Evolutionary conservation across 257 asterid genomes (phyloP).

Genomic region (Capsicum baccatum): DNA sequence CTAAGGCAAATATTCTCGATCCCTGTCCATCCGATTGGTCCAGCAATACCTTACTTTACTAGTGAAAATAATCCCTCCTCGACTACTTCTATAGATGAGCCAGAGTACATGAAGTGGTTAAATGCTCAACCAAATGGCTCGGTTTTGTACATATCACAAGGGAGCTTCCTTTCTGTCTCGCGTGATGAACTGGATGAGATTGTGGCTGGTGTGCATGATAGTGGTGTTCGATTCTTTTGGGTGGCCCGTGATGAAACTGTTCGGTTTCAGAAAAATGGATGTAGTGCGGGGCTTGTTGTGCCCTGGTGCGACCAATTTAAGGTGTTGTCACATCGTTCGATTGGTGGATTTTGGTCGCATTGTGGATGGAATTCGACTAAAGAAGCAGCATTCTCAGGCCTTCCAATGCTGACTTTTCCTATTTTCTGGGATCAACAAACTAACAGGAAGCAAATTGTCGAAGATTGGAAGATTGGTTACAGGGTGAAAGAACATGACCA

Average conservation of each 20-base stretch:
- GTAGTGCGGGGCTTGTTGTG: constrained; percentile 51
- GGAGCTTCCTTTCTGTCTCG: constrained; percentile 58
- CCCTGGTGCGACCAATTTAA: constrained; percentile 69
- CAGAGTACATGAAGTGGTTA: constrained; percentile 49
- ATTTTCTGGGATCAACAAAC: constrained; percentile 56
- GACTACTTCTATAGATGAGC: neutral
- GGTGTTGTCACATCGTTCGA: constrained; percentile 55
- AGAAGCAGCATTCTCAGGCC: constrained; percentile 54
- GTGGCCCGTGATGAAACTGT: constrained; percentile 47
- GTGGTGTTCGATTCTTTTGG: constrained; percentile 65
- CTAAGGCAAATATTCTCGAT: constrained; percentile 35
- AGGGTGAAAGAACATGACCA: constrained; percentile 47
- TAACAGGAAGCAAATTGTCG: constrained; percentile 56
- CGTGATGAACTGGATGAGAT: constrained; percentile 57
- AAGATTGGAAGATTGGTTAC: constrained; percentile 68
- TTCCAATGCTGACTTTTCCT: constrained; percentile 60
- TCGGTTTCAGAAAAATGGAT: constrained; percentile 5
- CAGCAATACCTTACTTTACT: constrained; percentile 40
- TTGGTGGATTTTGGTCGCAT: constrained; percentile 72
- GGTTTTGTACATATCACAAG: constrained; percentile 63
- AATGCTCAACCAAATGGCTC: constrained; percentile 55
- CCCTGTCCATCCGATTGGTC: constrained; percentile 55
- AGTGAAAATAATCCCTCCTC: neutral
- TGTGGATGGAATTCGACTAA: constrained; percentile 83
- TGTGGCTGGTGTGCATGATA: constrained; percentile 40